phyloP scores from a whole-genome alignment of 2,329 filamentous ascomycete species.

The Fusarium papillatum region DNA sequence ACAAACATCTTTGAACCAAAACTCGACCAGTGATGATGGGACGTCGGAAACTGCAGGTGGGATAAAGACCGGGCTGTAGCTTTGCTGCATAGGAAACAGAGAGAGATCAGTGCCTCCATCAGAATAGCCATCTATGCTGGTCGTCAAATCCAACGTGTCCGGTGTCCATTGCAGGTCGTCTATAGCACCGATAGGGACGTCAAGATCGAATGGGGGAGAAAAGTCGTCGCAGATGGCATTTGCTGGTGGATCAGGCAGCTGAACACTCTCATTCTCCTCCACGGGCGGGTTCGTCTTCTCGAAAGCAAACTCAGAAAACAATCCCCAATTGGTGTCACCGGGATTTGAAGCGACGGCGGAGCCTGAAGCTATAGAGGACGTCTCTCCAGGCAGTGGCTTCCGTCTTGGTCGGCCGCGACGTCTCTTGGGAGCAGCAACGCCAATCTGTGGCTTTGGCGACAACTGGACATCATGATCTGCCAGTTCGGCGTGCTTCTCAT shows the following conservation, averaged over 20 bases:
- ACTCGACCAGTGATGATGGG: conserved; percentile 48
- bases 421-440: neutral
- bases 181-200: neutral
- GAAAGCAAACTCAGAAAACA: conserved; percentile 26
- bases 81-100: conserved; percentile 16
- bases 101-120: conserved; percentile 10
- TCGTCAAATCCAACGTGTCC: conserved; percentile 13
- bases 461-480: conserved; percentile 20
- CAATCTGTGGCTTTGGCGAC: conserved; percentile 2
- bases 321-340: conserved; percentile 6
- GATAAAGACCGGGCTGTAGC: conserved; percentile 9
- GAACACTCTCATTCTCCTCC: neutral
- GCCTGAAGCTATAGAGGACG: neutral
- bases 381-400: neutral
- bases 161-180: conserved; percentile 21
- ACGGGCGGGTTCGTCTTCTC: neutral
- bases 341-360: neutral
- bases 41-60: conserved; percentile 27
- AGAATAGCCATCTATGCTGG: neutral
- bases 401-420: conserved; percentile 28
- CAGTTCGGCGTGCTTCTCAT: conserved; percentile 28
- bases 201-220: conserved; percentile 9
- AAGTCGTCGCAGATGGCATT: neutral
- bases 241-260: neutral
- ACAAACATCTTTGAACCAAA: conserved; percentile 56